Conservation (phyloP, 78 protist species). For the Ministeria vibrans region DNA sequence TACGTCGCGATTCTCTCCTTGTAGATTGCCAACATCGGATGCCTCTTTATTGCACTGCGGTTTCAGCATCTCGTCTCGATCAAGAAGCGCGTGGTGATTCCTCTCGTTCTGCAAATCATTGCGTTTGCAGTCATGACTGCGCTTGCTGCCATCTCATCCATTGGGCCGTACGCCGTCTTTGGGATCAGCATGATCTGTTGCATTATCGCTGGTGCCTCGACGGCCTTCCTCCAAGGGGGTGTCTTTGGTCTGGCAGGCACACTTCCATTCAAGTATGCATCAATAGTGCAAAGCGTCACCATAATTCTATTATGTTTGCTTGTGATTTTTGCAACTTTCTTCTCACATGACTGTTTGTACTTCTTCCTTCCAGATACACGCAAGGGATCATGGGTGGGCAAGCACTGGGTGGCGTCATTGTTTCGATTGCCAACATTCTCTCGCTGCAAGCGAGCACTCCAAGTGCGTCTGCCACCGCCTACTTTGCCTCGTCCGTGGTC, state of each 20-base stretch:
- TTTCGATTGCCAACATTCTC: neutral
- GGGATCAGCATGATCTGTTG: neutral
- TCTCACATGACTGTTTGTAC: too few species aligned
- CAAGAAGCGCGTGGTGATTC: neutral
- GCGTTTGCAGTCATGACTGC: neutral
- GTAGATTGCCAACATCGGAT: constrained; percentile 15
- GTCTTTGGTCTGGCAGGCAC: constrained; percentile 44
- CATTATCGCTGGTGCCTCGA: constrained; percentile 5
- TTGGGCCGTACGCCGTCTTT: neutral
- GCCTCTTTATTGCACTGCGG: neutral
- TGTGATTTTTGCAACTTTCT: too few species aligned
- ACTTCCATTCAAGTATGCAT: constrained; percentile 17
- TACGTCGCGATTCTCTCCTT: neutral
- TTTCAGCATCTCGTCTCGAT: neutral
- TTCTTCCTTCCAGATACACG: too few species aligned
- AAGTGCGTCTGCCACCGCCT: neutral
- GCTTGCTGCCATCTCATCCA: neutral
- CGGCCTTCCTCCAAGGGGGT: constrained; percentile 33
- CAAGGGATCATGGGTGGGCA: constrained; percentile 46
- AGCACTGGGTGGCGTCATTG: constrained; percentile 12
- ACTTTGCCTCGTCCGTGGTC: neutral
- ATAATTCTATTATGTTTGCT: too few species aligned
- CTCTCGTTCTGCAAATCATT: constrained; percentile 18
- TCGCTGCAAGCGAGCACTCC: neutral
- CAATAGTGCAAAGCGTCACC: too few species aligned